Base-by-base conservation (phyloP, 768 basidiomycete genomes). In the Rhizopogon sp. region DNA sequence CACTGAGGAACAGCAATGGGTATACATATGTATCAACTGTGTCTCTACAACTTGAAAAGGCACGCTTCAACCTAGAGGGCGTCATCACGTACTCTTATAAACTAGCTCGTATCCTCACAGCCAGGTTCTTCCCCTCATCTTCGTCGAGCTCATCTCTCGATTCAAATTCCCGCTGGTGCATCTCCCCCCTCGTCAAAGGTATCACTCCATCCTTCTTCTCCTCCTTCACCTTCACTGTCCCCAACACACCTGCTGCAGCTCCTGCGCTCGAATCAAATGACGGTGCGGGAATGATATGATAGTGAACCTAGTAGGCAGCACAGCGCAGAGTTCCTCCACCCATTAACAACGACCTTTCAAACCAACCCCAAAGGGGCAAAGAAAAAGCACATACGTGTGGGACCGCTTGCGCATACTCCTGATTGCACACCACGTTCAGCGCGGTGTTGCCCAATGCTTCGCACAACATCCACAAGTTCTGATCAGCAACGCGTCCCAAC, bases 371-470 rank as follows among this genome's bases (percentile, higher is more conserved):
- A 25, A 25, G 25, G 13, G 10, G 50, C 52, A 45, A 35, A 50
- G 43, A 40, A 22, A 28, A 20, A 9, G 6, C 17, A 63, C 81
- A 55, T 58, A 87, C 87, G 71, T 90, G 88, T n/a, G 82, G 83
- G 6, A 90, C 85, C 4, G 84, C 85, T 64, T 90, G 88, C 0
- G 88, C 88, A 60, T 90, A 90, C 66, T 88, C 87, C 63, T 90
- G 87, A 64, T 89, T 89, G 62, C 87, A 88, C 4, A 89, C 87
- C 6, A 90, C 80, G 63, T 89, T 90, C 45, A 90, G 72, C 6
- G 75, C 85, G 14, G 84, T 85, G 59, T 88, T 84, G 10, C 79
- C 74, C 25, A 87, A 17, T 20, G 55, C 56, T 61, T 39, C 5
- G 11, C 3, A 43, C 5, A 20, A 20, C 5, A 25, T 25, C 25